A percentile compares a stretch with the other conserved stretches of the same genome.
Conservation (phyloP, 2,329 filamentous ascomycete genomes). For the Fusarium torulosum region DNA sequence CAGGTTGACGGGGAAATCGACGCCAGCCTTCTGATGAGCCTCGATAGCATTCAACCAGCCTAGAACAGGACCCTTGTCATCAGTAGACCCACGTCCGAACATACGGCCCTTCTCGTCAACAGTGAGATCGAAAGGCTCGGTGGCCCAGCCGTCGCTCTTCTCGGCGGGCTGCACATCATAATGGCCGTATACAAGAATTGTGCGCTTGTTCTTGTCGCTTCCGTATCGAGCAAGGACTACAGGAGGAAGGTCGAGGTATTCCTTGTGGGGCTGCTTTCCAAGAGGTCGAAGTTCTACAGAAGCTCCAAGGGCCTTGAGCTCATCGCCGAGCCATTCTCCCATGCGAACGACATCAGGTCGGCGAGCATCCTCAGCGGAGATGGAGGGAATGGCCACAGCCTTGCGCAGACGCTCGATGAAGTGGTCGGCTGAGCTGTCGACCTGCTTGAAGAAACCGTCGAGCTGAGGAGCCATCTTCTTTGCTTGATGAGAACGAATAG, state of each 20-base stretch:
- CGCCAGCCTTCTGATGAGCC: conserved; percentile 92
- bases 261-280: conserved; percentile 92
- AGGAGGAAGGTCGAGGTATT: conserved; percentile 90
- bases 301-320: conserved; percentile 87
- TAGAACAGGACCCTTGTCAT: conserved; percentile 97
- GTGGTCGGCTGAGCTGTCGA: conserved; percentile 80
- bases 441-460: conserved; percentile 92
- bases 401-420: conserved; percentile 93
- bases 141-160: conserved; percentile 94
- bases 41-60: conserved; percentile 99
- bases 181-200: conserved; percentile 96
- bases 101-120: conserved; percentile 93
- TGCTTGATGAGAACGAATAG: conserved; percentile 69
- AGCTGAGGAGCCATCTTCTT: conserved; percentile 90
- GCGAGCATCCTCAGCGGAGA: conserved; percentile 91
- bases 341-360: conserved; percentile 95
- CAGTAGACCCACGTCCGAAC: conserved; percentile 94
- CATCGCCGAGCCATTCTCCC: conserved; percentile 88
- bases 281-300: conserved; percentile 87
- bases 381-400: conserved; percentile 95
- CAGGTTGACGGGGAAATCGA: conserved; percentile 97
- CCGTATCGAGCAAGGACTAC: conserved; percentile 94
- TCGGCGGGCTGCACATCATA: conserved; percentile 98
- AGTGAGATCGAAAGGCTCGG: conserved; percentile 90
- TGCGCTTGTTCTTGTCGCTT: conserved; percentile 90